phyloP scores from a whole-genome alignment of 495 filamentous ascomycete genomes.

The Aspergillus baeticus region DNA sequence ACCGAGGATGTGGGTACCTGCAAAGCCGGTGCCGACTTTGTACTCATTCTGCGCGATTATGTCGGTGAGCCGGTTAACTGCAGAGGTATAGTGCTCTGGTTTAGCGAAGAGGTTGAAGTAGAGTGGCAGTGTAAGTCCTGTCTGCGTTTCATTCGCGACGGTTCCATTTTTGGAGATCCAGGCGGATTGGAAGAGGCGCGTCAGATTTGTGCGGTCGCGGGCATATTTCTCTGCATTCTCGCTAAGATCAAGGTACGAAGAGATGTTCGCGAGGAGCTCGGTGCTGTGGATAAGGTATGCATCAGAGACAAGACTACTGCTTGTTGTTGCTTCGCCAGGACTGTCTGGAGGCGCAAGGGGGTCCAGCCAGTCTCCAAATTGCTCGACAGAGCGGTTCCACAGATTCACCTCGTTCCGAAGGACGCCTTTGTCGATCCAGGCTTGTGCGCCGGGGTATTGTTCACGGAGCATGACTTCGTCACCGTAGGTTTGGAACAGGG shows the following conservation, averaged over 20 bases:
- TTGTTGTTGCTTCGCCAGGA: constrained; percentile 39
- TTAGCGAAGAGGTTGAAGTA: constrained; percentile 39
- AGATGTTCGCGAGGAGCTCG: constrained; percentile 20
- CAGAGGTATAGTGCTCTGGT: not conserved
- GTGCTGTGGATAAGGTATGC: constrained; percentile 53
- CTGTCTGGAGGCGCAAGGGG: constrained; percentile 43
- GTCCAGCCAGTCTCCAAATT: constrained; percentile 55
- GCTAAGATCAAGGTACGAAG: not conserved
- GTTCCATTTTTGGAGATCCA: constrained; percentile 39
- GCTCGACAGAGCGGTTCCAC: constrained; percentile 37
- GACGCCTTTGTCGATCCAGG: constrained; percentile 50
- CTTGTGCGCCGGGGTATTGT: constrained; percentile 43
- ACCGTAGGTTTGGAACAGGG: constrained; percentile 42
- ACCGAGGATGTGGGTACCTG: constrained; percentile 50
- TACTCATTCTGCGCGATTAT: constrained; percentile 11
- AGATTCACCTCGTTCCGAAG: constrained; percentile 35
- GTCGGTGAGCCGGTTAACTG: not conserved
- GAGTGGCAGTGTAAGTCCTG: constrained; percentile 42
- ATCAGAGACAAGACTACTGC: constrained; percentile 44
- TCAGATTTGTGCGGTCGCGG: constrained; percentile 24
- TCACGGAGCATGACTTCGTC: constrained; percentile 39
- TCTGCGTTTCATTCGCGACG: constrained; percentile 49
- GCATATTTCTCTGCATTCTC: constrained; percentile 9
- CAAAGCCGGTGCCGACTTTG: constrained; percentile 52
- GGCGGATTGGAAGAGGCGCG: constrained; percentile 35